A percentile compares a stretch with the other conserved stretches of the same genome.
Evolutionary conservation across 2,329 filamentous ascomycete species (phyloP).

Genomic region (Fusarium decemcellulare): DNA sequence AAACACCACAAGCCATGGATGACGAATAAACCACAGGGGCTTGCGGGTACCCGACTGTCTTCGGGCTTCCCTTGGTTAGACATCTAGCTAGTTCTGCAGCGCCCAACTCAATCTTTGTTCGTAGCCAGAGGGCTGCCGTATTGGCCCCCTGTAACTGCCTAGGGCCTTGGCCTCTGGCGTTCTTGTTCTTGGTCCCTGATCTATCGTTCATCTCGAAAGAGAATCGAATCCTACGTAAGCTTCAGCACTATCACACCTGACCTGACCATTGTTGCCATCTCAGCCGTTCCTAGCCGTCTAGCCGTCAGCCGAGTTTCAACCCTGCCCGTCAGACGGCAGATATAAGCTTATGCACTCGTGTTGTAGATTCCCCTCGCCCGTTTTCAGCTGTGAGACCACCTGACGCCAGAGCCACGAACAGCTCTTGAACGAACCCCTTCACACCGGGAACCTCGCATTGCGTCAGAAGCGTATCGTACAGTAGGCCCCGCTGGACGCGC

Average conservation of each 20-base stretch:
- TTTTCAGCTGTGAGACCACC: conserved; percentile 1
- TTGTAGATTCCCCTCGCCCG: conserved; percentile 1
- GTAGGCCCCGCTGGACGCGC: conserved; percentile 28
- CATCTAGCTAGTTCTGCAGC: conserved; percentile 15
- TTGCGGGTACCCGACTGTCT: conserved; percentile 4
- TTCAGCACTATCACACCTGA: conserved; percentile 24
- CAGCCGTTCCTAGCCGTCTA: conserved; percentile 12
- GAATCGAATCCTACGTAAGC: conserved; percentile 28
- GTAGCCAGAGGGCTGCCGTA: background rate
- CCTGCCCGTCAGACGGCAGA: background rate
- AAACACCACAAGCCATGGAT: conserved; percentile 19
- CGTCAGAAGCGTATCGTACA: conserved; percentile 24
- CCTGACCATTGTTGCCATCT: conserved; percentile 22
- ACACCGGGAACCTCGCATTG: conserved; percentile 14
- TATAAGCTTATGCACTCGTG: conserved; percentile 1
- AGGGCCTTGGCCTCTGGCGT: no score
- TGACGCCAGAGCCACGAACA: conserved; percentile 17
- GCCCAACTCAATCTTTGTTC: conserved; percentile 12
- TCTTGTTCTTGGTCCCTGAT: background rate
- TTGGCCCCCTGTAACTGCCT: background rate
- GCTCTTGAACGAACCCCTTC: background rate
- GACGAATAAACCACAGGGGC: conserved; percentile 1
- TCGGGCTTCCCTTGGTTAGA: conserved; percentile 1
- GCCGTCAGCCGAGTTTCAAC: conserved; percentile 19
- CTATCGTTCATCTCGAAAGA: background rate